Percentiles rank a stretch among this genome's conserved stretches.
phyloP scores from a whole-genome alignment of 73 alveolate genomes.

The Paramecium primaurelia region DNA sequence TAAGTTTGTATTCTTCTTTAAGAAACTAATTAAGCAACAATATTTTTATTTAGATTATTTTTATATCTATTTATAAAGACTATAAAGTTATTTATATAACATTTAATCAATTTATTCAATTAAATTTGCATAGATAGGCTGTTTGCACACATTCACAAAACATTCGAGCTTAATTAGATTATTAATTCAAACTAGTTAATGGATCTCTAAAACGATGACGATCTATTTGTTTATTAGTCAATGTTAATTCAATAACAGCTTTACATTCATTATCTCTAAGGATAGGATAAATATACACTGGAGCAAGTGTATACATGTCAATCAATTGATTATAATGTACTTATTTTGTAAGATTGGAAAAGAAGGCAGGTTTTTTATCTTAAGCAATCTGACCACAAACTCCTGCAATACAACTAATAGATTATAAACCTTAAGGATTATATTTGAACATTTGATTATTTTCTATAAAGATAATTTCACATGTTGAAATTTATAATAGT shows the following conservation, averaged over 20 bases:
- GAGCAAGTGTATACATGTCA: constrained; percentile 26
- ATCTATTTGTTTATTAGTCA: constrained; percentile 18
- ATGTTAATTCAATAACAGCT: constrained; percentile 2
- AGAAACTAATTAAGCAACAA: background rate
- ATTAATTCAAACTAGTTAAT: background rate
- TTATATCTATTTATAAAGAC: background rate
- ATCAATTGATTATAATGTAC: background rate
- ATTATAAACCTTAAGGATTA: background rate
- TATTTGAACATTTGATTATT: background rate
- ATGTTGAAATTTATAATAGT: background rate
- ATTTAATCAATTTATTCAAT: background rate
- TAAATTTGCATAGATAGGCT: constrained; percentile 13
- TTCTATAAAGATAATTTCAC: constrained; percentile 17
- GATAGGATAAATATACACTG: constrained; percentile 21
- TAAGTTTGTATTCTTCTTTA: too few relatives aligned
- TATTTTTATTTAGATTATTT: background rate
- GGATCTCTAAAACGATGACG: constrained; percentile 27
- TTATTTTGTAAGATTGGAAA: background rate
- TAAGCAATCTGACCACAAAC: background rate
- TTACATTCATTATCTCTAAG: background rate
- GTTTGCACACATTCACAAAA: background rate
- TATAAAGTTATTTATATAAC: background rate
- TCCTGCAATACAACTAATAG: background rate
- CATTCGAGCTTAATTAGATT: constrained; percentile 14
- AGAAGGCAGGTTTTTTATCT: constrained; percentile 9